These are phyloP conservation scores for Nakaseomyces glabratus DNA, from an alignment of 1,139 yeast genomes.

Conservation along the genomic window DNA sequence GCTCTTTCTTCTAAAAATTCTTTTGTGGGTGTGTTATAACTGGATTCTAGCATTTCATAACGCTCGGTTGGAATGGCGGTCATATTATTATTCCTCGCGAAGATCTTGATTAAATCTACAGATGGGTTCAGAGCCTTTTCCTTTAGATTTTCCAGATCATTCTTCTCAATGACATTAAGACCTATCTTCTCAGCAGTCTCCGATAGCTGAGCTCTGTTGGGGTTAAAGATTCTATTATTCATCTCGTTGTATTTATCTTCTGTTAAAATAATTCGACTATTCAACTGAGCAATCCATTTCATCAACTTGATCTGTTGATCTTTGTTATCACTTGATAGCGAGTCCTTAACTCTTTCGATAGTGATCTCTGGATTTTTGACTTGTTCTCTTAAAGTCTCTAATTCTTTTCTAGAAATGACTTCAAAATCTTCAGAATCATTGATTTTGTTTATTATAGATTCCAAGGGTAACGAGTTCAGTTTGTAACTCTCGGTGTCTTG, in stretches of 20 bases:
- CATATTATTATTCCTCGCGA: slow-evolving; percentile 5
- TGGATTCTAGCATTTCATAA: slow-evolving; percentile 1
- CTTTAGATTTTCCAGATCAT: slow-evolving; percentile 6
- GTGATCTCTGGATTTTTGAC: background rate
- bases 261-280: slow-evolving; percentile 8
- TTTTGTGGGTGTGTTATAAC: slow-evolving; percentile 13
- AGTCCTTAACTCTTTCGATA: background rate
- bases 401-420: background rate
- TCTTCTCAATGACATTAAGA: slow-evolving; percentile 7
- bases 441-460: background rate
- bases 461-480: background rate
- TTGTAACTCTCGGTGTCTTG: background rate
- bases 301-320: slow-evolving; percentile 5
- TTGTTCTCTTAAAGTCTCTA: background rate
- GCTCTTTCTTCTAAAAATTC: slow-evolving; percentile 34
- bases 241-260: slow-evolving; percentile 7
- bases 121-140: slow-evolving; percentile 3
- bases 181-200: slow-evolving; percentile 7
- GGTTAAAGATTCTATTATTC: slow-evolving; percentile 7
- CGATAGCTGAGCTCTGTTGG: slow-evolving; percentile 5
- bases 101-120: slow-evolving; percentile 1
- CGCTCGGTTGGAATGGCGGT: slow-evolving; percentile 3
- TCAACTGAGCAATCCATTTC: slow-evolving; percentile 9
- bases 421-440: background rate
- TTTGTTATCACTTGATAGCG: background rate